A percentile compares a stretch with the other conserved stretches of the same genome.
Conservation (phyloP, 75 land plant genomes). For the Gnetum montanum region DNA sequence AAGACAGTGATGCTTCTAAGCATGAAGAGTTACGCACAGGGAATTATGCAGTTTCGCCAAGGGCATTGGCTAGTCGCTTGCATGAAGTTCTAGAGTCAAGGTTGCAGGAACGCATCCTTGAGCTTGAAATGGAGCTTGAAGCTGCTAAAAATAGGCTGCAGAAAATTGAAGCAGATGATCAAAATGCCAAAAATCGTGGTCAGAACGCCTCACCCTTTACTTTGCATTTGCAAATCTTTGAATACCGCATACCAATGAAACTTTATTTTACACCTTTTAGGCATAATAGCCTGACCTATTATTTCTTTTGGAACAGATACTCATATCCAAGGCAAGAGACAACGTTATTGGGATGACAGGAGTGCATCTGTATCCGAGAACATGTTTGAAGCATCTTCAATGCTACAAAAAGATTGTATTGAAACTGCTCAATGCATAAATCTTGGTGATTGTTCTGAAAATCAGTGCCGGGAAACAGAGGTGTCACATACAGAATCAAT, state of each 20-base stretch:
- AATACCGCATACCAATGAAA: slow-evolving; percentile 10
- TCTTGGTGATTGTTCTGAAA: too few species aligned
- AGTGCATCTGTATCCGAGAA: too few species aligned
- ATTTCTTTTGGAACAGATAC: too few species aligned
- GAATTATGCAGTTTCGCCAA: slow-evolving; percentile 72
- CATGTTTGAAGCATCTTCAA: too few species aligned
- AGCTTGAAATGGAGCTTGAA: slow-evolving; percentile 53
- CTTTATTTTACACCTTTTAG: too few species aligned
- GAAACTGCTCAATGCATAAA: too few species aligned
- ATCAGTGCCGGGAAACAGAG: too few species aligned
- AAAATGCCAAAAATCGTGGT: slow-evolving; percentile 12
- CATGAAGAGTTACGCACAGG: slow-evolving; percentile 14
- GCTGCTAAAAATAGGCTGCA: slow-evolving; percentile 26
- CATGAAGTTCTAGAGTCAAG: slow-evolving; percentile 56
- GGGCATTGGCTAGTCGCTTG: slow-evolving; percentile 63
- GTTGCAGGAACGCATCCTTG: slow-evolving; percentile 55
- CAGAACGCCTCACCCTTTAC: slow-evolving; percentile 13
- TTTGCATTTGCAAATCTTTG: not conserved
- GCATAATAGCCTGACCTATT: too few species aligned
- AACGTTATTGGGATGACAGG: too few species aligned
- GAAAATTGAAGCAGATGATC: slow-evolving; percentile 20
- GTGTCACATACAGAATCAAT: too few species aligned
- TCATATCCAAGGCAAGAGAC: too few species aligned
- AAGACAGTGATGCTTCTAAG: slow-evolving; percentile 5
- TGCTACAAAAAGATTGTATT: too few species aligned